Evolutionary conservation across 2,329 filamentous ascomycete genomes (phyloP).

Genomic region (Botrytis fabae): DNA sequence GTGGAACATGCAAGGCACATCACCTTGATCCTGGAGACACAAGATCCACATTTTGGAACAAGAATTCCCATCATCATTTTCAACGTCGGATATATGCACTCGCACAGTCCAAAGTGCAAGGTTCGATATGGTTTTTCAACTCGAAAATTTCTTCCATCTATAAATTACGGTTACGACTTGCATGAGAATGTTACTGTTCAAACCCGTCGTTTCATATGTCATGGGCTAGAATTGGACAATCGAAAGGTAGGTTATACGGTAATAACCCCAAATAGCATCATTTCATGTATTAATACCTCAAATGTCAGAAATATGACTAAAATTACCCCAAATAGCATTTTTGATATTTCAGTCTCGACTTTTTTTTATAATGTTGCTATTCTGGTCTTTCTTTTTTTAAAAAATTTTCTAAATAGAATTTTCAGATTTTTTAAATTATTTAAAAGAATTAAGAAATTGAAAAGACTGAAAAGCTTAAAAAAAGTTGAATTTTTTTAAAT

Average conservation of each 20-base stretch:
- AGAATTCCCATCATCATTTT: constrained; percentile 7
- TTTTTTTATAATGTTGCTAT: no score
- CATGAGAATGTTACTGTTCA: constrained; percentile 8
- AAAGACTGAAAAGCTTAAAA: no score
- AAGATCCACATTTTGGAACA: constrained; percentile 25
- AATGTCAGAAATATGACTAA: no score
- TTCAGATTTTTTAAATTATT: no score
- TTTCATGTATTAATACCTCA: no score
- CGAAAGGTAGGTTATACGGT: constrained; percentile 13
- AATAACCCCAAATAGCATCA: no score
- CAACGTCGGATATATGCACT: constrained; percentile 6
- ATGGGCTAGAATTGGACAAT: constrained; percentile 20
- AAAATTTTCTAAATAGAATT: no score
- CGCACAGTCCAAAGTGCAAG: constrained; percentile 11
- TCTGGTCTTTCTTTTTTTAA: no score
- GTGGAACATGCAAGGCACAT: constrained; percentile 30
- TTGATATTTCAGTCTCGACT: no score
- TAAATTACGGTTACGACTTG: constrained; percentile 20
- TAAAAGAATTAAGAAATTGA: no score
- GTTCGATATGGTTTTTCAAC: constrained; percentile 11
- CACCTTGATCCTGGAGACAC: constrained; percentile 24
- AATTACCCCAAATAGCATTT: no score
- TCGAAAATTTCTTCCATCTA: constrained; percentile 16
- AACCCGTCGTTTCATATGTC: constrained; percentile 1
- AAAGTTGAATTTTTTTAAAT: no score